Evolutionary conservation across 2,329 filamentous ascomycete species (phyloP), one percentile per base, ranked within the genome.

Genomic region (Xylariaceae sp.): DNA sequence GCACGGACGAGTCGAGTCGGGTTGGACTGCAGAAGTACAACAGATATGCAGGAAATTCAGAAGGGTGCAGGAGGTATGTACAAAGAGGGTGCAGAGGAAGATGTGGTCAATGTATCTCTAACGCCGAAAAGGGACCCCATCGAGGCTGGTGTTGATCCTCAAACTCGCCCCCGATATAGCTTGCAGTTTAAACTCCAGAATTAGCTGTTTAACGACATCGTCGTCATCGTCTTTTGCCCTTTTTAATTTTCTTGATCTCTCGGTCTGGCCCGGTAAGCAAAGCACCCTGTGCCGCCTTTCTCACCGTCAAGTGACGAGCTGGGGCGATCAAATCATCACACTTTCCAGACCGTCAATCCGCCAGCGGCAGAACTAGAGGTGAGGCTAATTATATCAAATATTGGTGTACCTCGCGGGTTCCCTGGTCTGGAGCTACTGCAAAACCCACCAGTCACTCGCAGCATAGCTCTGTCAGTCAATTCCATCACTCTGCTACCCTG

Each of bases 321-420:
- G 44, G 36, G 27, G 50, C 41, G 21, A 42, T 52, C 53, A 32
- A 52, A 42, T 58, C 62, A 58, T 52, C 49, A 35, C 44, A 33
- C n/a, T n/a, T n/a, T n/a, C n/a, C n/a, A n/a, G n/a, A n/a, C n/a
- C 21, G 52, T 51, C 54, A 50, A 51, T 59, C 46, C 48, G 57
- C 36, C 48, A 50, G 53, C 41, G 48, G 30, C 30, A 26, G 47
- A 48, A 41, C 49, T 48, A 55, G 49, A 61, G 46, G 54, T 55
- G 59, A 67, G 67, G 66, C 72, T 73, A 74, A 73, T 72, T 71
- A 73, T 74, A 72, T 71, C 71, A 61, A 69, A 66, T 67, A 68
- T 68, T 63, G 60, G 54, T 55, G 58, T 62, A 58, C 59, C 61
- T 58, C 61, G 55, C 57, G 48, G 55, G 35, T 52, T 60, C 58